Conservation (phyloP, 306 rosid species). For the Rosa lucieae region DNA sequence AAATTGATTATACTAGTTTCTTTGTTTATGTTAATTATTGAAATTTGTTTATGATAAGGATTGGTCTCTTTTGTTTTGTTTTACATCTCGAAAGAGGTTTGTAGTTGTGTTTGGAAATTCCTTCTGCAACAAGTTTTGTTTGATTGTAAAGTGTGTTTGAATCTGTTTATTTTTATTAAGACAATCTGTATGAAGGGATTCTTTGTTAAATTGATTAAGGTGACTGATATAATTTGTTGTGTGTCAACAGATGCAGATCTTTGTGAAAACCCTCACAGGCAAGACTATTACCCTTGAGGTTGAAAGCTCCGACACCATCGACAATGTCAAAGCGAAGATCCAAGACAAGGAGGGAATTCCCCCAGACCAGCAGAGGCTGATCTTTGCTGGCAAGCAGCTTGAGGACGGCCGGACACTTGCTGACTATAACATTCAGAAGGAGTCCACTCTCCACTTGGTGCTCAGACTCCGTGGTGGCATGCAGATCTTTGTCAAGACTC, state of each 20-base stretch:
- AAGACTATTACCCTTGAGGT: conserved; percentile 27
- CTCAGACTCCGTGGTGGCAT: conserved; percentile 26
- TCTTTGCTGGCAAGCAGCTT: conserved; percentile 27
- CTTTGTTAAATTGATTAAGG: neutral
- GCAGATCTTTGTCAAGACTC: conserved; percentile 30
- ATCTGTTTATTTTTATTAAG: neutral
- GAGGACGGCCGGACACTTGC: conserved; percentile 23
- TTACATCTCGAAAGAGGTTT: neutral
- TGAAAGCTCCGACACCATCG: conserved; percentile 26
- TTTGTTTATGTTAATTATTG: neutral
- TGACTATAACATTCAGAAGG: conserved; percentile 22
- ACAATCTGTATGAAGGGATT: neutral
- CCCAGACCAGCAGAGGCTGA: conserved; percentile 27
- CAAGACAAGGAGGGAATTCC: conserved; percentile 28
- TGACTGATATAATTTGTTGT: neutral
- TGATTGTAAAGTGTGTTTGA: neutral
- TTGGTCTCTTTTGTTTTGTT: neutral
- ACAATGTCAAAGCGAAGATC: conserved; percentile 28
- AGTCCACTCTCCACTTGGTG: conserved; percentile 30
- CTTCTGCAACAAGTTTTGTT: neutral
- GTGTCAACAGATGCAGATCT: conserved; percentile 25
- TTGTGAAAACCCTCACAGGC: conserved; percentile 28
- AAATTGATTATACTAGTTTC: too few relatives aligned
- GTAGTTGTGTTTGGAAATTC: too few relatives aligned
- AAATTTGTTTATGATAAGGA: too few relatives aligned